A percentile compares a stretch with the other conserved stretches of the same genome.
Evolutionary conservation across 805 yeast species (phyloP).

Genomic region (Zygotorulaspora chibaensis): DNA sequence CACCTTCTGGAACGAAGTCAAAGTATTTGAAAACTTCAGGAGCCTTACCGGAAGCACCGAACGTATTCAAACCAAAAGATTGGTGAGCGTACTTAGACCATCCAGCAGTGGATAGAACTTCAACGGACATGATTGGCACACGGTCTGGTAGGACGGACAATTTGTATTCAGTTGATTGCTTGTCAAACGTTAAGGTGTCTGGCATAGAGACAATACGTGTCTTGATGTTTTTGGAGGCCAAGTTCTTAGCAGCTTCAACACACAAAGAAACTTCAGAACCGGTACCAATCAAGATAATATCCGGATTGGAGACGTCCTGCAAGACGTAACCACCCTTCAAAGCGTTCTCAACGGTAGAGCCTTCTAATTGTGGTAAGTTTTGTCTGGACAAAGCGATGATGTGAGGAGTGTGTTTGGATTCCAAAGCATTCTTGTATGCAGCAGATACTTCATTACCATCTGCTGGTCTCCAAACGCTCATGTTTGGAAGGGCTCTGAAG

Average conservation of each 20-base stretch:
- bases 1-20: constrained; percentile 89
- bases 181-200: constrained; percentile 85
- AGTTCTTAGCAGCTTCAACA: constrained; percentile 74
- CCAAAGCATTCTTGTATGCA: constrained; percentile 66
- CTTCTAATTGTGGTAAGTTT: constrained; percentile 88
- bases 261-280: constrained; percentile 89
- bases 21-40: constrained; percentile 75
- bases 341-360: constrained; percentile 88
- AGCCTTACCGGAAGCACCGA: constrained; percentile 95
- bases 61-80: constrained; percentile 91
- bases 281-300: constrained; percentile 76
- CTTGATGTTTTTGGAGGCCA: constrained; percentile 52
- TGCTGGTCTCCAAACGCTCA: constrained; percentile 88
- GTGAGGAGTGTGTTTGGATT: constrained; percentile 61
- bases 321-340: constrained; percentile 90
- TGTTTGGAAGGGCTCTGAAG: constrained; percentile 78
- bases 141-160: constrained; percentile 91
- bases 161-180: constrained; percentile 75
- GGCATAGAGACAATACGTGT: constrained; percentile 89
- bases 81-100: constrained; percentile 96
- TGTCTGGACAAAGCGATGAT: constrained; percentile 79
- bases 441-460: constrained; percentile 88
- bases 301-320: constrained; percentile 52
- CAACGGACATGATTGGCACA: constrained; percentile 87
- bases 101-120: constrained; percentile 85